phyloP scores from a whole-genome alignment of 352 stramenopile genomes.

The Phytophthora boehmeriae region DNA sequence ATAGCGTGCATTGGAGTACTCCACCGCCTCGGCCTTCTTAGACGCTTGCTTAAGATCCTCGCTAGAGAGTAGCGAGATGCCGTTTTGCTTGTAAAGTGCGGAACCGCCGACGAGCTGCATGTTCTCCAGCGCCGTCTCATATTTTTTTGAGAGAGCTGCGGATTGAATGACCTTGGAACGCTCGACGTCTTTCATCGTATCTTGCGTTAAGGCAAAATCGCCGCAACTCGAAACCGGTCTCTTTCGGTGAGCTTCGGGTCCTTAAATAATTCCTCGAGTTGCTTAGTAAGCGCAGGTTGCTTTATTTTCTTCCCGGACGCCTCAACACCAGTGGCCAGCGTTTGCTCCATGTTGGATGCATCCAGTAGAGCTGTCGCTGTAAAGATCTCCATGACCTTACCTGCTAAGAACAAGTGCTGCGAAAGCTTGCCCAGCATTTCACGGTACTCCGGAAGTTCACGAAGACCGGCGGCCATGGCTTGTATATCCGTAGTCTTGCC shows the following conservation, averaged over 20 bases:
- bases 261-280: slow-evolving; percentile 90
- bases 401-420: slow-evolving; percentile 94
- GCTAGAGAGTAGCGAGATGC: slow-evolving; percentile 51
- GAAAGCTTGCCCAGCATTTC: slow-evolving; percentile 95
- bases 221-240: slow-evolving; percentile 90
- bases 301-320: slow-evolving; percentile 93
- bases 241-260: slow-evolving; percentile 76
- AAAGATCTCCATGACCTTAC: slow-evolving; percentile 95
- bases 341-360: slow-evolving; percentile 95
- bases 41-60: slow-evolving; percentile 72
- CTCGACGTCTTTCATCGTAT: slow-evolving; percentile 86
- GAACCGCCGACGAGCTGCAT: slow-evolving; percentile 62
- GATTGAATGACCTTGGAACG: slow-evolving; percentile 85
- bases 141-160: slow-evolving; percentile 80
- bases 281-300: slow-evolving; percentile 77
- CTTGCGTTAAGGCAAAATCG: slow-evolving; percentile 94
- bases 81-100: slow-evolving; percentile 70
- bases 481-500: slow-evolving; percentile 88
- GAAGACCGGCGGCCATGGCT: slow-evolving; percentile 92
- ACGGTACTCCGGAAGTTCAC: slow-evolving; percentile 94
- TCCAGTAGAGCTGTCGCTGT: slow-evolving; percentile 89
- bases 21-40: slow-evolving; percentile 64
- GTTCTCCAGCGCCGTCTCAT: slow-evolving; percentile 68
- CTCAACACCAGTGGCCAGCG: slow-evolving; percentile 93
- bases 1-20: slow-evolving; percentile 84